These are phyloP conservation scores for Colletotrichum limetticola DNA, from an alignment of 2,329 filamentous ascomycete genomes.

Conservation along the genomic window DNA sequence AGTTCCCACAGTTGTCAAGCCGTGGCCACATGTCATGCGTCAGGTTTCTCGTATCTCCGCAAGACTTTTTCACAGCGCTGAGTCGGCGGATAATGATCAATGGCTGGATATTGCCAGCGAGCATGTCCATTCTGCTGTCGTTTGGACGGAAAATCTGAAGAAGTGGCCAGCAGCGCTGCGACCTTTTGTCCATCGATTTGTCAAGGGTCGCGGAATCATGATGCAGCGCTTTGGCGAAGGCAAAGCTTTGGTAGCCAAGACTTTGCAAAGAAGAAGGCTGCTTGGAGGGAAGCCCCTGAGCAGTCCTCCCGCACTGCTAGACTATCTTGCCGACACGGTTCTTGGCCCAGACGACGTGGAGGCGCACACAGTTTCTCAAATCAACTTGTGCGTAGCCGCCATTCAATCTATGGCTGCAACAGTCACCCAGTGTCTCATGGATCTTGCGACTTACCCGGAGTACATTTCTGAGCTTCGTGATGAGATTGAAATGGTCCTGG, in stretches of 20 bases:
- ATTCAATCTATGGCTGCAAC: slow-evolving; percentile 4
- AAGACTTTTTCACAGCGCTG: too few relatives aligned
- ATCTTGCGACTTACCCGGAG: not conserved
- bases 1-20: too few relatives aligned
- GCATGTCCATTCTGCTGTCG: not conserved
- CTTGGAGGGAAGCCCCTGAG: too few relatives aligned
- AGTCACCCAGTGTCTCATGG: slow-evolving; percentile 7
- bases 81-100: too few relatives aligned
- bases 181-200: not conserved
- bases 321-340: too few relatives aligned
- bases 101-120: not conserved
- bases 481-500: too few relatives aligned
- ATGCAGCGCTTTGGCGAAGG: not conserved
- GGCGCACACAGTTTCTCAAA: not conserved
- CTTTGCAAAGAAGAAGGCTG: too few relatives aligned
- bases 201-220: slow-evolving; percentile 4
- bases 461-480: not conserved
- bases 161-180: not conserved
- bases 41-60: too few relatives aligned
- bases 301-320: too few relatives aligned
- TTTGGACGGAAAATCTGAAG: not conserved
- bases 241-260: not conserved
- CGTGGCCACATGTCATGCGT: too few relatives aligned
- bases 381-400: slow-evolving; percentile 1
- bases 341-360: not conserved